Base-by-base conservation (phyloP, 106 monocot species). In the Allium fistulosum region DNA sequence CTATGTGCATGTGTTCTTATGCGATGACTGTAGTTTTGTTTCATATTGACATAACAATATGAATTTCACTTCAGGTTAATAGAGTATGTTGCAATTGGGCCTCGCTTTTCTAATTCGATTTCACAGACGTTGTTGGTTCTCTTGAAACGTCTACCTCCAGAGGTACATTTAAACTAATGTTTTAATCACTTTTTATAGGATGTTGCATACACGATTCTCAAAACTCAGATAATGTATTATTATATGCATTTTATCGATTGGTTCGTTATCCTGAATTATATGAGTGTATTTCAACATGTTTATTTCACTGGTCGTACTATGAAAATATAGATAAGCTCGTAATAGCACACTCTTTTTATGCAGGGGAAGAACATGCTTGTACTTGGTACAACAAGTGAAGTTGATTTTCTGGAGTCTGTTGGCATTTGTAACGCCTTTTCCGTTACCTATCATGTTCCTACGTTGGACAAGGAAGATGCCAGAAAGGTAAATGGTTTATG, bases 331-430 rank as follows among this genome's bases (percentile, higher is more conserved):
- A 37, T 37, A 37, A 37, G 37, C 37, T 37, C 0, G 2, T 37
- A 37, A 37, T 37, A 5, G 37, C 37, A 28, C 3, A 37, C 37
- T 5, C 37, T 37, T 37, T 37, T 58, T 71, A 49, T 81, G 11
- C 79, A 99, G 97, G 97, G 97, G 9, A 99, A 99, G 69, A 99
- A 83, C 46, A 72, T 99, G 82, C 73, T 99, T 64, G 85, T 99
- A 49, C 80, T 92, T 72, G 92, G 97, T 71, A 99, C 97, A 68
- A 99, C 92, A 62, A 89, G 97, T 80, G 89, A 92, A 62, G 82
- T 75, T n/a, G 87, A 75, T 11, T 89, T 99, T 80, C 75, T 99
- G 16, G 97, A 92, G 27, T 92, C 97, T 37, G 82, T 92, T 77
- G 97, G 92, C 62, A 87, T 99, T 55, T 80, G 86, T 57, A 80